Conservation (phyloP, 2,329 filamentous ascomycete genomes). For the Phyllosticta capitalensis region DNA sequence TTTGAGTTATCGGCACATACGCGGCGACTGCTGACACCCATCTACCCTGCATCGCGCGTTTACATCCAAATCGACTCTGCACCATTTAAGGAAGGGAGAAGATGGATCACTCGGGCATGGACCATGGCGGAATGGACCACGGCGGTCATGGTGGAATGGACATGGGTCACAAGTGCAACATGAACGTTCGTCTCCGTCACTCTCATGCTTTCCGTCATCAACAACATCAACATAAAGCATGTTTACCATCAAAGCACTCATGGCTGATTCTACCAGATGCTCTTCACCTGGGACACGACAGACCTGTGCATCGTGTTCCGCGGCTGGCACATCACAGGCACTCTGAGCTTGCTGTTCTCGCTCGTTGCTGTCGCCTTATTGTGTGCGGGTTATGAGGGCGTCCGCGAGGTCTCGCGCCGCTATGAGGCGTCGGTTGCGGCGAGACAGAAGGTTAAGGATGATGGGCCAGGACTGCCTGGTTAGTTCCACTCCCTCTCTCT, state of each 20-base stretch:
- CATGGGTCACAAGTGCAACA: conserved; percentile 59
- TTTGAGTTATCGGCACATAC: background rate
- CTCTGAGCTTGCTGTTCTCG: conserved; percentile 66
- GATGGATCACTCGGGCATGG: conserved; percentile 29
- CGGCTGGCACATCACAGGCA: conserved; percentile 76
- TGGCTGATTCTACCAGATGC: conserved; percentile 54
- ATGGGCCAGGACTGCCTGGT: conserved; percentile 5
- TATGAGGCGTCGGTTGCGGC: conserved; percentile 51
- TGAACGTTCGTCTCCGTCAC: conserved; percentile 60
- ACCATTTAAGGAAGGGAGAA: background rate
- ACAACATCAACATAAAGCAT: background rate
- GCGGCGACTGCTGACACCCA: background rate
- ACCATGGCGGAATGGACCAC: conserved; percentile 52
- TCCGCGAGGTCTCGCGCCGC: conserved; percentile 64
- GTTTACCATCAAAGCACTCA: background rate
- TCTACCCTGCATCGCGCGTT: background rate
- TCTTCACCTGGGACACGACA: conserved; percentile 91
- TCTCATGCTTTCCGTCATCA: background rate
- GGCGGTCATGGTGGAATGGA: conserved; percentile 15
- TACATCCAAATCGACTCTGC: background rate
- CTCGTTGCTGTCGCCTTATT: conserved; percentile 73
- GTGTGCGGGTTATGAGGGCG: conserved; percentile 84
- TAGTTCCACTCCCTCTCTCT: background rate
- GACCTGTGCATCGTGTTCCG: conserved; percentile 95
- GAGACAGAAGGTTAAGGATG: conserved; percentile 15